A percentile compares a stretch with the other conserved stretches of the same genome.
Conservation (phyloP, 169 alveolate species). For the Babesia divergens region DNA sequence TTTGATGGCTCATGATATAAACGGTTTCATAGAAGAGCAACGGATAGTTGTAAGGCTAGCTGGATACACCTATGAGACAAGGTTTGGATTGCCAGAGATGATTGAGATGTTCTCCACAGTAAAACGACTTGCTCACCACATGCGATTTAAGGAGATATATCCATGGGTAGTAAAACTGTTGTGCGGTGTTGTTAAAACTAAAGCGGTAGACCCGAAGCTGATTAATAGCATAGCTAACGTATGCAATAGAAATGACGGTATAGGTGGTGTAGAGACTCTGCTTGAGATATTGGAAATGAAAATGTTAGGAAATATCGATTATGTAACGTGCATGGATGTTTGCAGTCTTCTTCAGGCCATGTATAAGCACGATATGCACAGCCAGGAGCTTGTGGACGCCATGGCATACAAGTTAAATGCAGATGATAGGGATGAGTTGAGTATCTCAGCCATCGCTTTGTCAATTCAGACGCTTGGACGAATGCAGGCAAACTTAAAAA, state of each 20-base stretch:
- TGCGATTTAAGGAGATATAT: conserved; percentile 1
- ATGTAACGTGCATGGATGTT: conserved; percentile 17
- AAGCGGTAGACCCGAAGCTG: conserved; percentile 3
- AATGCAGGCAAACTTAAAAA: conserved; percentile 25
- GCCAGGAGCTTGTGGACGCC: conserved; percentile 58
- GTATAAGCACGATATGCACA: conserved; percentile 35
- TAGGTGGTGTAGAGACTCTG: conserved; percentile 41
- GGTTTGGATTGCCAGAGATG: conserved; percentile 14
- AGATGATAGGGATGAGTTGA: conserved; percentile 13
- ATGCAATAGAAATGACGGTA: conserved; percentile 30
- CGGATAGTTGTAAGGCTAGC: not conserved
- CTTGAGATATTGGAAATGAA: conserved; percentile 30
- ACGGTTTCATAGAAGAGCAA: not conserved
- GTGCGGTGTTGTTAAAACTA: not conserved
- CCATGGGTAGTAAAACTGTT: not conserved
- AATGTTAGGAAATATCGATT: not conserved
- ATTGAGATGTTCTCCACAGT: conserved; percentile 31
- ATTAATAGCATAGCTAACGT: conserved; percentile 11
- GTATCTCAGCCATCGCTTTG: conserved; percentile 29
- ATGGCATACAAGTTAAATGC: conserved; percentile 24
- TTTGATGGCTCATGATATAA: not conserved
- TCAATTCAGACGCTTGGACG: conserved; percentile 49
- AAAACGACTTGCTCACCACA: conserved; percentile 3
- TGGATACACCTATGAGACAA: conserved; percentile 7
- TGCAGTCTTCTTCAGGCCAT: conserved; percentile 36